Base-by-base conservation (phyloP, 345 rosid species). In the Brassica napus region DNA sequence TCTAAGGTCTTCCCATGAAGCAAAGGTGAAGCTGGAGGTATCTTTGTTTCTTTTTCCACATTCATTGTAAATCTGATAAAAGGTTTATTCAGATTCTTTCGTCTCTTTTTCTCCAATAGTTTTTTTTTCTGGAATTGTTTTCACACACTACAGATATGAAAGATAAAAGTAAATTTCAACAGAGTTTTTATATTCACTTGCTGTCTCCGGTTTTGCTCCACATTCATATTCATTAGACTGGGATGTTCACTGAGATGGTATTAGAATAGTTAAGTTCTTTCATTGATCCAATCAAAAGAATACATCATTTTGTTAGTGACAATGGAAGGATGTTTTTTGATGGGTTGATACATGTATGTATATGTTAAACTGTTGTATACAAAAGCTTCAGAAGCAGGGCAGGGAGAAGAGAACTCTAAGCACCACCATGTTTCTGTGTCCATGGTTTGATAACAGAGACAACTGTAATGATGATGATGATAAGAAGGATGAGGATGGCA, bases 401-500 rank as follows among this genome's bases (percentile, higher is more conserved):
- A 69, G 30, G 34, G 64, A 63, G 60, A 49, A 49, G 52, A 63
- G 26, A 69, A 39, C 69, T 61, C 80, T 87, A 93, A 66, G 97
- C 97, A 76, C 55, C 52, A 3, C 49, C 55, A 26, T 82, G 87
- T 5, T 84, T 90, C 86, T 24, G 88, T 52, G 4, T 82, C 99
- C 99, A 93, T 52, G 99, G 99, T 81, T 90, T 88, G 77, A 90
- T 7, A 37, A 91, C 97, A 0, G 87, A 83, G 16, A 87, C 85
- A 0, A 92, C 87, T 1, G 91, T 88, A 83, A 93, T 89, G 68
- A 64, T 85, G 75, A 89, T 88, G 18, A 93, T 77, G 63, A 96
- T 67, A 26, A 96, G 98, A 62, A 96, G 98, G 77, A 96, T 88
- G 58, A 92, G 58, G 65, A 96, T 90, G 4, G 97, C 97, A 37